phyloP scores from a whole-genome alignment of 176 grass and related monocot species.

The Puya raimondii region DNA sequence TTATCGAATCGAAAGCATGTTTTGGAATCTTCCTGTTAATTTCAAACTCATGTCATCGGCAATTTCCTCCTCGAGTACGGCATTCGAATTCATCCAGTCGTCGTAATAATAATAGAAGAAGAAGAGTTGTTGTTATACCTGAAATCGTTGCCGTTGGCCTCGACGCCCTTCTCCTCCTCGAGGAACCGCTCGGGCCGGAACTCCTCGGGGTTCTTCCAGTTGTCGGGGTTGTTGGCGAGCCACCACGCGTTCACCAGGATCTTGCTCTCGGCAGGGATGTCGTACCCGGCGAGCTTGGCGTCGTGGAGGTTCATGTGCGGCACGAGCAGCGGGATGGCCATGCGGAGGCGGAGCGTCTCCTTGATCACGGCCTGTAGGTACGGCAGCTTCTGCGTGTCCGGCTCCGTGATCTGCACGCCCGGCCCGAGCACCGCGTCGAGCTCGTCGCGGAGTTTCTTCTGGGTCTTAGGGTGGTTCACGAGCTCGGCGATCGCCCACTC shows the following conservation, averaged over 20 bases:
- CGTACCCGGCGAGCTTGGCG: conserved; percentile 64
- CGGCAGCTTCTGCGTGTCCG: conserved; percentile 53
- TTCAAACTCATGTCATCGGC: no score
- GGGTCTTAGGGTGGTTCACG: conserved; percentile 35
- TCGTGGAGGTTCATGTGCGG: conserved; percentile 82
- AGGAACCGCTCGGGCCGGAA: conserved; percentile 71
- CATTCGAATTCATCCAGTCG: no score
- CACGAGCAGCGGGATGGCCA: conserved; percentile 70
- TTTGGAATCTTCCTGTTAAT: no score
- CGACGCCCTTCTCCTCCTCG: conserved; percentile 66
- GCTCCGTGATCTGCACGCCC: conserved; percentile 47
- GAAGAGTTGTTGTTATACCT: background rate
- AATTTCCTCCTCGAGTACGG: no score
- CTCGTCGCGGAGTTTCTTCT: conserved; percentile 51
- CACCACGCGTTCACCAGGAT: conserved; percentile 78
- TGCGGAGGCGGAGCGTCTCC: conserved; percentile 74
- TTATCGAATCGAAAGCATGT: no score
- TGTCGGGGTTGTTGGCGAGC: conserved; percentile 58
- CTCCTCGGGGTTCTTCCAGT: conserved; percentile 53
- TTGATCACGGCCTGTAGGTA: conserved; percentile 78
- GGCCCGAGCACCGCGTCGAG: conserved; percentile 44
- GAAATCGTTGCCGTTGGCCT: conserved; percentile 71
- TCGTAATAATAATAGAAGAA: no score
- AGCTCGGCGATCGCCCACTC: conserved; percentile 37
- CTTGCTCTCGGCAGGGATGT: conserved; percentile 75